phyloP scores from a whole-genome alignment of 2,329 filamentous ascomycete genomes.

The Beauveria rudraprayagi region DNA sequence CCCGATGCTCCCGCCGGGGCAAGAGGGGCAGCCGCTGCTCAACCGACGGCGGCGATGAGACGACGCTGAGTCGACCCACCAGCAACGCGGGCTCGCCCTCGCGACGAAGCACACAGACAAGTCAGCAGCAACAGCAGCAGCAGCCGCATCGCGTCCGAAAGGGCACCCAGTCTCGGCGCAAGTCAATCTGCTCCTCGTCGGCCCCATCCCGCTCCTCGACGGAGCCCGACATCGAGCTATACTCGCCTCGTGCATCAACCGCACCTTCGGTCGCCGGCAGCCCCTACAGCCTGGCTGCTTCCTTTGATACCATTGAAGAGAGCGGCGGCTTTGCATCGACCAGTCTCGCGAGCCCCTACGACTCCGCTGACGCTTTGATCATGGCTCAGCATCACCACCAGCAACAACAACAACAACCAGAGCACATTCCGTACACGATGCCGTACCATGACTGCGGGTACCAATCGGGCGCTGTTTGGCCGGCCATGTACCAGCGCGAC shows the following conservation, averaged over 20 bases:
- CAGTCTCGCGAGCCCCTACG: background rate
- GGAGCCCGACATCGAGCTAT: conserved; percentile 1
- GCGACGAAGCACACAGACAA: background rate
- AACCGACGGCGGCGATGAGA: conserved; percentile 13
- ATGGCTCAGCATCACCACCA: background rate
- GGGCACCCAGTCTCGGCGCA: conserved; percentile 6
- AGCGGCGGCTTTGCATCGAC: background rate
- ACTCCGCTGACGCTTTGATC: background rate
- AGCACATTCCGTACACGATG: conserved; percentile 1
- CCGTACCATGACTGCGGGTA: conserved; percentile 1
- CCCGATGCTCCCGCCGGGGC: conserved; percentile 23
- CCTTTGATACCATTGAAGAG: conserved; percentile 2
- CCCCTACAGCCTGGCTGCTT: conserved; percentile 5
- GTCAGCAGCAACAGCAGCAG: background rate
- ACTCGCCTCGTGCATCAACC: background rate
- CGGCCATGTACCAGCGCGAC: background rate
- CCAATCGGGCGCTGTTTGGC: background rate
- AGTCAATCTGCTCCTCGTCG: background rate
- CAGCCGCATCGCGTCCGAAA: background rate
- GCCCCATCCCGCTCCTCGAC: conserved; percentile 5
- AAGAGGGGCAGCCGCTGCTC: conserved; percentile 20
- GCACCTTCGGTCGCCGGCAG: background rate
- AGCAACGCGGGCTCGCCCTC: conserved; percentile 8
- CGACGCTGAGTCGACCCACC: background rate
- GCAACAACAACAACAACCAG: background rate